Conservation (phyloP, 192 early-diverging fungal genomes). For the Linderina pennispora region DNA sequence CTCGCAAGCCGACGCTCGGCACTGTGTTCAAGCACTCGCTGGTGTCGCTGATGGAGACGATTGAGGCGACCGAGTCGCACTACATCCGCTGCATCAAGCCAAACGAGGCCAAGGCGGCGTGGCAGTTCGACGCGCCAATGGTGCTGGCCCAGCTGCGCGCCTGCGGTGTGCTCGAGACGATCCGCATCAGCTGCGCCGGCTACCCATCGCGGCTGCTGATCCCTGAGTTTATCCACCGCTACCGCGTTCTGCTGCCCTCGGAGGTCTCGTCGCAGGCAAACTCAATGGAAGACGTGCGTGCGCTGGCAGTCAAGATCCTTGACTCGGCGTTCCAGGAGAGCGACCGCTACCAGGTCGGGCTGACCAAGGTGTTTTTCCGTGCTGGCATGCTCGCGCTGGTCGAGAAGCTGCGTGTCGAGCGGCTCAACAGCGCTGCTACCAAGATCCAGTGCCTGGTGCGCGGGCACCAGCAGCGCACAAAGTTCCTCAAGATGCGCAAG, state of each 20-base stretch:
- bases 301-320: conserved; percentile 58
- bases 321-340: conserved; percentile 62
- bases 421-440: conserved; percentile 73
- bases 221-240: conserved; percentile 87
- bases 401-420: conserved; percentile 85
- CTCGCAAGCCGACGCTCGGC: conserved; percentile 89
- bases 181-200: conserved; percentile 96
- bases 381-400: conserved; percentile 73
- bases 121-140: conserved; percentile 91
- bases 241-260: conserved; percentile 48
- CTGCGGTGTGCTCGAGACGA: conserved; percentile 99
- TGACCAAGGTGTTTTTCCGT: conserved; percentile 98
- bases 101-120: conserved; percentile 89
- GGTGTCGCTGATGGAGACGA: conserved; percentile 92
- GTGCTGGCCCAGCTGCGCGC: conserved; percentile 91
- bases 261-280: conserved; percentile 49
- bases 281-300: conserved; percentile 45
- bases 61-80: conserved; percentile 86
- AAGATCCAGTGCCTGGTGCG: conserved; percentile 87
- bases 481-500: conserved; percentile 51
- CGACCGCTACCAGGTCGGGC: conserved; percentile 90
- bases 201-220: conserved; percentile 89
- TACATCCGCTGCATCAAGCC: conserved; percentile 99
- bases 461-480: conserved; percentile 55
- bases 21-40: conserved; percentile 93